Evolutionary conservation across 805 yeast genomes (phyloP), one percentile per base, ranked within the genome.

Genomic region (Wickerhamiella allomyrinae): DNA sequence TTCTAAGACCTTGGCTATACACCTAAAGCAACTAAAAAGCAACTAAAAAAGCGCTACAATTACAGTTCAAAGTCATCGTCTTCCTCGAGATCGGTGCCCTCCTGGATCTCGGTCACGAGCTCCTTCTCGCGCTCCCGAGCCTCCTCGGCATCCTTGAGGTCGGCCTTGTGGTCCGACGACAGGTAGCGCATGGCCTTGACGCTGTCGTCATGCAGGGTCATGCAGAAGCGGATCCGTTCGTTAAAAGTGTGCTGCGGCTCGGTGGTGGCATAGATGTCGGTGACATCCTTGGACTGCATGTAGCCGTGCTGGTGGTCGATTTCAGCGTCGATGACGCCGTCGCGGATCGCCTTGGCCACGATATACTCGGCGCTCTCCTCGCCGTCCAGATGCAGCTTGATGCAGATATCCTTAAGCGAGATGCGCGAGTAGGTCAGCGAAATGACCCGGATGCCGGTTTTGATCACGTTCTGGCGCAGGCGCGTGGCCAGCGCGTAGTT

Each of bases 331-430:
- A 91, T 84, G 41, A 91, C 97, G 46, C 95, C 95, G 59, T 91
- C 99, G 56, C 95, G 77, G 45, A 91, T 89, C 20, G 96, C 91
- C 67, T 91, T 89, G 29, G 95, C 84, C 19, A 91, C 95, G 60
- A 91, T 86, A 60, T 89, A 91, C 66, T 91, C 99, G 1, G 95
- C 94, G 53, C 89, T 79, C 57, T 91, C 87, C 66, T 91, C 99
- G 39, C 87, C 78, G 55, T 89, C 98, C 48, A 91, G 71, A 52
- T 82, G 86, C 57, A 91, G 73, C 58, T 89, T 84, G 54, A 91
- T 73, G 62, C 98, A 91, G 44, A 91, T 86, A 57, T 91, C 99
- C 61, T 80, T 82, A 54, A 91, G 71, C 3, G 96, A 83, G 47
- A 91, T 91, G 58, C 76, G 78, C 46, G 91, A 81, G 66, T 91